Percentiles rank a stretch among this genome's conserved stretches.
Evolutionary conservation across 2,329 filamentous ascomycete genomes (phyloP).

Genomic region (Colletotrichum sp.): DNA sequence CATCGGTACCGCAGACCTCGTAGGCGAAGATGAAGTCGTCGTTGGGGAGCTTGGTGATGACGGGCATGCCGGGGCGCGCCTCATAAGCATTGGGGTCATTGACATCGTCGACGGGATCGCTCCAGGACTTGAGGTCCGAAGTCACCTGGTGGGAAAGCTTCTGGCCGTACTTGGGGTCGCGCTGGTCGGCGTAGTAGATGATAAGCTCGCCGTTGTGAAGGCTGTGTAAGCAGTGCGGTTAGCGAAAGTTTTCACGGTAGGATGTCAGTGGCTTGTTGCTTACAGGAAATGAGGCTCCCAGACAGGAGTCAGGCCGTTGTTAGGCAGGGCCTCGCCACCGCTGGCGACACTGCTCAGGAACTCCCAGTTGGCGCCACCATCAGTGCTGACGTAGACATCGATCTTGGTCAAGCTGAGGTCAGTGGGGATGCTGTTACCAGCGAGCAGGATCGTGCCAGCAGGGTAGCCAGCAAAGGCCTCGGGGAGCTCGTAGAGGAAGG

Average conservation of each 20-base stretch:
- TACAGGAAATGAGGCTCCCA: constrained; percentile 74
- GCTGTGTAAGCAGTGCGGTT: constrained; percentile 30
- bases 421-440: constrained; percentile 64
- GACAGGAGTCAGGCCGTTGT: constrained; percentile 71
- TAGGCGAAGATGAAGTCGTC: constrained; percentile 69
- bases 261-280: background rate
- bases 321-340: constrained; percentile 64
- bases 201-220: constrained; percentile 64
- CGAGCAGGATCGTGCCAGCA: constrained; percentile 68
- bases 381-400: constrained; percentile 70
- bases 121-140: constrained; percentile 65
- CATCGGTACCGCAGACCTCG: constrained; percentile 59
- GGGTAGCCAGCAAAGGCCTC: constrained; percentile 60
- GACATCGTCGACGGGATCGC: constrained; percentile 61
- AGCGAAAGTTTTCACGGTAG: background rate
- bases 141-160: constrained; percentile 71
- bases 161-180: constrained; percentile 69
- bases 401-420: constrained; percentile 69
- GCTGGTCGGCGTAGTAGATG: constrained; percentile 75
- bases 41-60: constrained; percentile 61
- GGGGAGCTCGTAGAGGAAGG: constrained; percentile 69
- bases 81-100: constrained; percentile 61
- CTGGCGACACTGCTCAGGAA: constrained; percentile 70
- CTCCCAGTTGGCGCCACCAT: constrained; percentile 67
- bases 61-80: constrained; percentile 72